Evolutionary conservation across 2,329 filamentous ascomycete species (phyloP).

Genomic region (Colletotrichum kahawae): DNA sequence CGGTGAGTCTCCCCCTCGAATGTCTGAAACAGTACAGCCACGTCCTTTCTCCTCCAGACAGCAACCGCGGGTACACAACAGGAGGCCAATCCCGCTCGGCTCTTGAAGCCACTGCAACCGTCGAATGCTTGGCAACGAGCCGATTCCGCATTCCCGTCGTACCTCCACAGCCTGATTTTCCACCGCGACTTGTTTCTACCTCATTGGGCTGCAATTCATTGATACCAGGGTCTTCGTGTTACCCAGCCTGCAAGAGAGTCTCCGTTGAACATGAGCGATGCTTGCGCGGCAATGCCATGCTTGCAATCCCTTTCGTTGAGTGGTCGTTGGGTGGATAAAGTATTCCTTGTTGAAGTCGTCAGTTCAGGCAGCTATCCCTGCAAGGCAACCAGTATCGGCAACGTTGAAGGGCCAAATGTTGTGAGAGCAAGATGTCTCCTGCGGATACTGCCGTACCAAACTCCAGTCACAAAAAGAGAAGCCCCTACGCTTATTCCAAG

Average conservation of each 20-base stretch:
- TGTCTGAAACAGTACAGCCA: constrained; percentile 3
- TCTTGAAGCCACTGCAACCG: neutral
- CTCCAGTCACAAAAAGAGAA: neutral
- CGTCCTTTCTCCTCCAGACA: neutral
- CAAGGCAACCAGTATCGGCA: neutral
- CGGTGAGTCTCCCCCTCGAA: neutral
- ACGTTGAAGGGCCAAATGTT: neutral
- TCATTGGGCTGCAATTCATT: neutral
- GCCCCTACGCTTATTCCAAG: neutral
- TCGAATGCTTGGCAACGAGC: neutral
- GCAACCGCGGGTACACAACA: neutral
- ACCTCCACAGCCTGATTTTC: neutral
- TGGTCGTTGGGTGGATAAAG: neutral
- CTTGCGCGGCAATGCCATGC: neutral
- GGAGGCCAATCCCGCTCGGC: neutral
- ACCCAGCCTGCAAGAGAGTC: neutral
- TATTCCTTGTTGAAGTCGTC: neutral
- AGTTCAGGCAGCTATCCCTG: neutral
- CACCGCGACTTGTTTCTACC: neutral
- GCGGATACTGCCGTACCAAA: neutral
- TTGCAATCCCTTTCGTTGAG: neutral
- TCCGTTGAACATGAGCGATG: neutral
- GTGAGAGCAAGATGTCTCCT: neutral
- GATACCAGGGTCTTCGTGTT: neutral
- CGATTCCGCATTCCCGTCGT: neutral